Evolutionary conservation across 441 rosid species (phyloP).

Genomic region (Capsella rubella): DNA sequence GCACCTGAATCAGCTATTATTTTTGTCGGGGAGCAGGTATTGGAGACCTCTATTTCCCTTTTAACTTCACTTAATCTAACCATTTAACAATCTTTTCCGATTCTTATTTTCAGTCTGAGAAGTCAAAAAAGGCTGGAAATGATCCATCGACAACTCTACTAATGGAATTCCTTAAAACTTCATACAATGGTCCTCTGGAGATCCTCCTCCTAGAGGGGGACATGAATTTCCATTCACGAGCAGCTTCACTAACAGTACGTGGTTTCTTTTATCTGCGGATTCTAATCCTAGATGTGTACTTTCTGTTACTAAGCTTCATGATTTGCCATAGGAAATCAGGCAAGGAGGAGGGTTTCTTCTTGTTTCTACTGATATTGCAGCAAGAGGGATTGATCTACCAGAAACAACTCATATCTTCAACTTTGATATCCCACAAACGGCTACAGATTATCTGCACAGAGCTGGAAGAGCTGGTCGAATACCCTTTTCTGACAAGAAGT

Average conservation of each 20-base stretch:
- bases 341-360: constrained; percentile 85
- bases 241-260: constrained; percentile 83
- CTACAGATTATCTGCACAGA: constrained; percentile 83
- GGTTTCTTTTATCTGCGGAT: constrained; percentile 17
- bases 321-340: constrained; percentile 64
- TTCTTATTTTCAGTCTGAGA: constrained; percentile 71
- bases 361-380: constrained; percentile 93
- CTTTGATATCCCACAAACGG: constrained; percentile 85
- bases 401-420: constrained; percentile 94
- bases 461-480: constrained; percentile 97
- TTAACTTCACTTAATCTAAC: constrained; percentile 18
- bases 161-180: constrained; percentile 65
- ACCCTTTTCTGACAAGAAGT: constrained; percentile 81
- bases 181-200: constrained; percentile 59
- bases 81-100: constrained; percentile 23
- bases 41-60: constrained; percentile 31
- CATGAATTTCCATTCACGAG: constrained; percentile 87
- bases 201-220: constrained; percentile 76
- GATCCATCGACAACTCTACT: constrained; percentile 67
- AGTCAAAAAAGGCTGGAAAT: constrained; percentile 85
- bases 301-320: constrained; percentile 19
- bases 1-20: constrained; percentile 72
- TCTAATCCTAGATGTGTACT: constrained; percentile 10
- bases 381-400: constrained; percentile 89
- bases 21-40: constrained; percentile 89